These are phyloP conservation scores for Boletus sp. DNA, from an alignment of 768 basidiomycete genomes.

Conservation along the genomic window DNA sequence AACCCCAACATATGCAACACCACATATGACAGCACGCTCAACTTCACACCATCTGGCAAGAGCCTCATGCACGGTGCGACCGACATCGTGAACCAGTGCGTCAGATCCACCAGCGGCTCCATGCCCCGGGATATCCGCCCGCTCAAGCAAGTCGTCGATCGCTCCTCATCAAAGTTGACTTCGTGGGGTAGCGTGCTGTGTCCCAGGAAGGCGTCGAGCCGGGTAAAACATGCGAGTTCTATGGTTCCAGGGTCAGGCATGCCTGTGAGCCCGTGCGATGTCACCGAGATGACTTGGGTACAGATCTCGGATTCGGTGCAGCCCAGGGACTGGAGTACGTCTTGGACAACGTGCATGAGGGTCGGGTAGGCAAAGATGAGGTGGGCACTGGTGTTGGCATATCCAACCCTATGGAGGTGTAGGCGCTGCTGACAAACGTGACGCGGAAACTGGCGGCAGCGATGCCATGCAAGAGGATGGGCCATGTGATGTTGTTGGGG, in stretches of 20 bases:
- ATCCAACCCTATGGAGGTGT: slow-evolving; percentile 66
- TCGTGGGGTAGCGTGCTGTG: slow-evolving; percentile 50
- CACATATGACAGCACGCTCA: too few relatives aligned
- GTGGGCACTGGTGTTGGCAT: slow-evolving; percentile 60
- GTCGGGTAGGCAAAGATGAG: slow-evolving; percentile 66
- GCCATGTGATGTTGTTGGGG: slow-evolving; percentile 62
- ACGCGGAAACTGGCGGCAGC: slow-evolving; percentile 66
- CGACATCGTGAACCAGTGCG: too few relatives aligned
- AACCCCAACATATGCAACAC: too few relatives aligned
- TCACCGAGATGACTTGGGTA: slow-evolving; percentile 56
- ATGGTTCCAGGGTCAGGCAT: slow-evolving; percentile 30
- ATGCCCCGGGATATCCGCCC: too few relatives aligned
- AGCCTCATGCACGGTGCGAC: too few relatives aligned
- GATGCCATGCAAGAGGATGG: slow-evolving; percentile 42
- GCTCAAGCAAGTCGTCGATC: too few relatives aligned
- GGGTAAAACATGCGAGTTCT: slow-evolving; percentile 36
- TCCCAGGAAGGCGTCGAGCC: slow-evolving; percentile 50
- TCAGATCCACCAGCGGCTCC: too few relatives aligned
- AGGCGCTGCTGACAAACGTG: slow-evolving; percentile 73
- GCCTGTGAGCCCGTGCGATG: slow-evolving; percentile 43
- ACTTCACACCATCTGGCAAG: too few relatives aligned
- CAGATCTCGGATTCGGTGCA: slow-evolving; percentile 48
- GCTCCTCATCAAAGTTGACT: slow-evolving; percentile 51
- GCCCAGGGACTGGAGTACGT: slow-evolving; percentile 54
- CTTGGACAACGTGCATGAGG: slow-evolving; percentile 50